Base-by-base conservation (phyloP, 768 basidiomycete genomes). In the Hygrophoropsis aurantiaca region DNA sequence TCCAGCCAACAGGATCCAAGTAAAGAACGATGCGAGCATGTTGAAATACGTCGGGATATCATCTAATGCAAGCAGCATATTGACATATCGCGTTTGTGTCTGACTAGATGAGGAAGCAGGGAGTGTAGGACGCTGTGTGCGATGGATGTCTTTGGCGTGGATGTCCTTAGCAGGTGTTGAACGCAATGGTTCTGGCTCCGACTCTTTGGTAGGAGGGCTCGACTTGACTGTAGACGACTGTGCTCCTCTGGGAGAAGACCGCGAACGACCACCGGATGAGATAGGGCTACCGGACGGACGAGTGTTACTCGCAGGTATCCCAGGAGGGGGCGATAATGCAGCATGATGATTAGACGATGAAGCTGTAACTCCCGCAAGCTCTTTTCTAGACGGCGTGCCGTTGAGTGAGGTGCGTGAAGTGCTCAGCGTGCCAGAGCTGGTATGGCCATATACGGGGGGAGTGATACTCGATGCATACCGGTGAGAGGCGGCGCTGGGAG, bases 1-100 rank as follows among this genome's bases (percentile, higher is more conserved):
- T 7, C 81, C 81, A 8, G 81, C 81, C 19, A 84, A 66, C 42
- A 83, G 55, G 45, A 84, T 73, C 82, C 82, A 84, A 8, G 78
- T 82, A 53, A 79, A 83, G 64, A 84, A 82, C 7, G 70, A 70
- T 2, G 78, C 73, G n/a, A 75, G 58, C 11, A 80, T 45, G 46
- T 81, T 80, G 58, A 76, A 69, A 34, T 75, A 18, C 3, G 61
- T 53, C 15, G 80, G 78, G 36, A 84, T 82, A 30, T 66, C 70
- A 53, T 83, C 82, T 18, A 82, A 61, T 4, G 80, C 82, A 26
- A 84, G 73, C 20, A 84, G 69, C 81, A 84, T 84, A 43, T 74
- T 76, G 52, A 82, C 71, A 53, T 84, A 84, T 25, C 72, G 73
- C 2, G 81, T 80, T 48, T 76, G 51, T 21, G 20, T 42, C 44